Percentiles rank a stretch among this genome's conserved stretches.
Conservation (phyloP, 1,284 basidiomycete species). For the Trametes pubescens region DNA sequence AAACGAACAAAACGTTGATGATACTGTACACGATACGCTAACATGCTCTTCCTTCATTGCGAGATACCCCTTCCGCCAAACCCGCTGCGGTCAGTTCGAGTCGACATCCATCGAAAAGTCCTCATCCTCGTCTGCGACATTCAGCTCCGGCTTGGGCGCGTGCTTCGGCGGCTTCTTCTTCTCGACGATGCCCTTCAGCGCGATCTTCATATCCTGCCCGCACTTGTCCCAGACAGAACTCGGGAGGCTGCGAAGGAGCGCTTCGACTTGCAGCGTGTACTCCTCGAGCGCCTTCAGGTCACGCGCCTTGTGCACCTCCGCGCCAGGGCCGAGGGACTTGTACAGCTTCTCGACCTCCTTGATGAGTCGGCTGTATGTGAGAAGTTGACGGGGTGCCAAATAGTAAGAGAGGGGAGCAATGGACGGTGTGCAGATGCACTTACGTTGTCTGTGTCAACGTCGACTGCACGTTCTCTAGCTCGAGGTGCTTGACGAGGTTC, state of each 20-base stretch:
- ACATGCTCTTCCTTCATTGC: too few relatives aligned
- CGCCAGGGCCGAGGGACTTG: conserved; percentile 28
- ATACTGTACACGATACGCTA: too few relatives aligned
- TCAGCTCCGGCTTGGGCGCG: conserved; percentile 31
- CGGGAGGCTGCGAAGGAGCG: conserved; percentile 30
- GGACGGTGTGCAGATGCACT: conserved; percentile 7
- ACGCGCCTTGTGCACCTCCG: conserved; percentile 32
- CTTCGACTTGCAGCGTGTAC: conserved; percentile 23
- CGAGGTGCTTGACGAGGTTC: conserved; percentile 38
- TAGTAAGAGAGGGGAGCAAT: too few relatives aligned
- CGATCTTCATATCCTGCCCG: conserved; percentile 37
- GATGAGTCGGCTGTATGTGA: conserved; percentile 26
- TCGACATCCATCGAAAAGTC: not conserved
- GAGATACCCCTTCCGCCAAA: too few relatives aligned
- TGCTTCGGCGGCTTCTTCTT: conserved; percentile 17
- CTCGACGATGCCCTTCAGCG: conserved; percentile 36
- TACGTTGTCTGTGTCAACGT: conserved; percentile 39
- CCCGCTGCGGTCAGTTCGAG: not conserved
- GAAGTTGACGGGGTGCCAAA: too few relatives aligned
- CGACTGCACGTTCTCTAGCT: conserved; percentile 46
- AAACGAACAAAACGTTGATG: too few relatives aligned
- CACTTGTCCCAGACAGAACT: conserved; percentile 29
- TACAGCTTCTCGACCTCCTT: conserved; percentile 31
- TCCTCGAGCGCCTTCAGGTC: conserved; percentile 32
- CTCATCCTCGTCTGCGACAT: conserved; percentile 27